Evolutionary conservation across 106 monocot genomes (phyloP).

Genomic region (Dendrobium chrysotoxum): DNA sequence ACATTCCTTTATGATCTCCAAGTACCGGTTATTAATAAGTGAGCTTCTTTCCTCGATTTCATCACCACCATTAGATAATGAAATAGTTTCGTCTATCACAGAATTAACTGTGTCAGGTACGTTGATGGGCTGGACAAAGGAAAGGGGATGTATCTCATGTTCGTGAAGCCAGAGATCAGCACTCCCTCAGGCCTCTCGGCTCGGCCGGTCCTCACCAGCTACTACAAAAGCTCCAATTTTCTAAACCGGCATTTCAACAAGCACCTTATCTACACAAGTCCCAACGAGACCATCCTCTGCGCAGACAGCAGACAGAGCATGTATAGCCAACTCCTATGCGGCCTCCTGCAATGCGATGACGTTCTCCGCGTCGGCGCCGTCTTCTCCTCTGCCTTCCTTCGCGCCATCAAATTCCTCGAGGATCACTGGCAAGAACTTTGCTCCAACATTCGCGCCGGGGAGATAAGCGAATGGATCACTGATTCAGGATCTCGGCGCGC

Average conservation of each 20-base stretch:
- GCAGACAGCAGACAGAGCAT: conserved; percentile 27
- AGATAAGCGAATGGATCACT: conserved; percentile 21
- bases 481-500: conserved; percentile 33
- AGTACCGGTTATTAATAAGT: conserved; percentile 49
- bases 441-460: conserved; percentile 32
- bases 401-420: conserved; percentile 62
- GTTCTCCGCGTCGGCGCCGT: conserved; percentile 59
- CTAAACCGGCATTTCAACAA: conserved; percentile 59
- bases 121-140: conserved; percentile 59
- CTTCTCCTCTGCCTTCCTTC: conserved; percentile 62
- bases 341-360: conserved; percentile 33
- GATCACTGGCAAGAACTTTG: conserved; percentile 40
- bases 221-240: conserved; percentile 28
- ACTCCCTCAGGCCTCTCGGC: conserved; percentile 54
- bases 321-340: conserved; percentile 41
- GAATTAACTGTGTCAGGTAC: conserved; percentile 16
- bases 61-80: neutral
- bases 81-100: neutral
- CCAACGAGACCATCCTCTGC: conserved; percentile 34
- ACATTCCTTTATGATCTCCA: conserved; percentile 7
- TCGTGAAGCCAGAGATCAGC: conserved; percentile 57
- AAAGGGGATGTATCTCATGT: conserved; percentile 52
- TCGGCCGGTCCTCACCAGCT: conserved; percentile 37
- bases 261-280: conserved; percentile 56
- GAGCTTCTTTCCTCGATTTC: conserved; percentile 6